These are phyloP conservation scores for Tremella fuciformis DNA, from an alignment of 768 basidiomycete species.

Conservation along the genomic window DNA sequence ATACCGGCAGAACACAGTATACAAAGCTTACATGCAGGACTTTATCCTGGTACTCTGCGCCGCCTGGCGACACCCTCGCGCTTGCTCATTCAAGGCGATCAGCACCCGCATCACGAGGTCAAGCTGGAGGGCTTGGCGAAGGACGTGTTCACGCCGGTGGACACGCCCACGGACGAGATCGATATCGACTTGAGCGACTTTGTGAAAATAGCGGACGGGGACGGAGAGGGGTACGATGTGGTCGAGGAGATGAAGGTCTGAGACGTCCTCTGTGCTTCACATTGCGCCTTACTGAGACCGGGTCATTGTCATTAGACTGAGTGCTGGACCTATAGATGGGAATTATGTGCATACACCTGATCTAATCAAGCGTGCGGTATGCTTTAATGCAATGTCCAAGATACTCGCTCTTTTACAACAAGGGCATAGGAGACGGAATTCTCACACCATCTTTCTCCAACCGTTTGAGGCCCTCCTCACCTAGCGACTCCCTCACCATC, in stretches of 20 bases:
- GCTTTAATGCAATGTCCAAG: too few species aligned
- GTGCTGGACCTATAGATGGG: too few species aligned
- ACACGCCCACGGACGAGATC: constrained; percentile 2
- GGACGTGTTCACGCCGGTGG: background rate
- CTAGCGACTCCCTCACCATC: constrained; percentile 35
- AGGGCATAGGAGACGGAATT: background rate
- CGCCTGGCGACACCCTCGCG: background rate
- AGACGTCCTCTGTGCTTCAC: too few species aligned
- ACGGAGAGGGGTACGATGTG: too few species aligned
- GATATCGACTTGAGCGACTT: background rate
- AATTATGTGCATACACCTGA: too few species aligned
- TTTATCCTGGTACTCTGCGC: background rate
- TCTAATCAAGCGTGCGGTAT: too few species aligned
- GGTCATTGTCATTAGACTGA: too few species aligned
- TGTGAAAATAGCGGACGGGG: too few species aligned
- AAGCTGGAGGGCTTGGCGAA: background rate
- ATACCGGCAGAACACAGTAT: too few species aligned
- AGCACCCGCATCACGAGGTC: background rate
- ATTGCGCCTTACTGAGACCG: too few species aligned
- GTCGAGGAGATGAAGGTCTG: too few species aligned
- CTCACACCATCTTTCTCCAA: constrained; percentile 28
- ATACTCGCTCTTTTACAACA: too few species aligned
- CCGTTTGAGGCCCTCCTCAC: constrained; percentile 37
- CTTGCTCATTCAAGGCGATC: background rate
- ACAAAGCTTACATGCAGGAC: background rate